phyloP scores from a whole-genome alignment of 352 stramenopile genomes.

The Pythium brachiatum region DNA sequence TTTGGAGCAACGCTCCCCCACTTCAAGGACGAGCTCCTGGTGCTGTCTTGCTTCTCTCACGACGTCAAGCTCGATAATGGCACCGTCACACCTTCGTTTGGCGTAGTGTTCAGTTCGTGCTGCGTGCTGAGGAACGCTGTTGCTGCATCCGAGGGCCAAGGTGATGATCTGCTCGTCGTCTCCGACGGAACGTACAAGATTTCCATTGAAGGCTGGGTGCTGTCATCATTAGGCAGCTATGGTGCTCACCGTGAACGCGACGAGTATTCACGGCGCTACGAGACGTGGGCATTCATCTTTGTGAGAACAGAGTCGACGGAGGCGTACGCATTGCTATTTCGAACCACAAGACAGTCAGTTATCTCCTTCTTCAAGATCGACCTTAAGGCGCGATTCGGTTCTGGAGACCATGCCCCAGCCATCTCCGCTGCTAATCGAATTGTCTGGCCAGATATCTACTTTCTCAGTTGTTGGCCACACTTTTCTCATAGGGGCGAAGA shows the following conservation, averaged over 20 bases:
- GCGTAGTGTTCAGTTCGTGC: too few relatives aligned
- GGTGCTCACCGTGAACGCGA: background rate
- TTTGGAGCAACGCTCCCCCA: too few relatives aligned
- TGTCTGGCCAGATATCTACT: background rate
- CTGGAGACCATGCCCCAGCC: background rate
- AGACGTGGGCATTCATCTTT: background rate
- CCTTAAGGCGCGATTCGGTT: background rate
- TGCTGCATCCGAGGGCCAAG: background rate
- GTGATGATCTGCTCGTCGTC: background rate
- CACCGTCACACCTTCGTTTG: too few relatives aligned
- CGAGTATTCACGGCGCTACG: background rate
- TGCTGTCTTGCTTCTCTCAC: too few relatives aligned
- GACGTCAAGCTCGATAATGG: too few relatives aligned
- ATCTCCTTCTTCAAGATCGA: background rate
- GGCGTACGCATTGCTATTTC: background rate
- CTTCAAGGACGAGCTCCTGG: too few relatives aligned
- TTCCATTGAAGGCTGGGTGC: background rate
- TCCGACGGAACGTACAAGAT: background rate
- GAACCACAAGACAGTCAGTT: background rate
- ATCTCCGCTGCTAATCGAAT: background rate
- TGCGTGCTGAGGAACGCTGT: background rate
- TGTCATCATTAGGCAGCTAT: background rate
- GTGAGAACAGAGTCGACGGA: background rate
- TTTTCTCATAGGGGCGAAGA: background rate
- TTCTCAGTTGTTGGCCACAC: background rate